phyloP scores from a whole-genome alignment of 2,329 filamentous ascomycete species.

The Xylaria sp. region DNA sequence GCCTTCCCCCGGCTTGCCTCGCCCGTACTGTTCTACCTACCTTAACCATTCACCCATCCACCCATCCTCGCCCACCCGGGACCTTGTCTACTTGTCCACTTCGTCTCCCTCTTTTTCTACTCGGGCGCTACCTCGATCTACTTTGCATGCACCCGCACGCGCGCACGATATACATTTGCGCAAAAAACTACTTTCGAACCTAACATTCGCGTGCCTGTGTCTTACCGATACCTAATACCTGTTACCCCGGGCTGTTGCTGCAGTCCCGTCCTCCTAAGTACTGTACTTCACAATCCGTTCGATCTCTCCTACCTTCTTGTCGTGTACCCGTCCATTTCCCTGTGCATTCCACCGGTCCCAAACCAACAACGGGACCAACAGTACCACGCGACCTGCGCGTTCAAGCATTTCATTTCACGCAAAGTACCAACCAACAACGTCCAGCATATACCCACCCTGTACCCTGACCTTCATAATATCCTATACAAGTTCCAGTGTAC shows the following conservation, averaged over 20 bases:
- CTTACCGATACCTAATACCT: slow-evolving; percentile 27
- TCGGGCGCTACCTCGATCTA: slow-evolving; percentile 40
- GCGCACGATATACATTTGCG: slow-evolving; percentile 34
- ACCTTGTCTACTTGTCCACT: slow-evolving; percentile 40
- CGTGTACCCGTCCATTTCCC: slow-evolving; percentile 33
- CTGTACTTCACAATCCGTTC: slow-evolving; percentile 25
- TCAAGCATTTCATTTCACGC: slow-evolving; percentile 21
- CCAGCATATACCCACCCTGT: slow-evolving; percentile 34
- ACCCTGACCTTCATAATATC: slow-evolving; percentile 29
- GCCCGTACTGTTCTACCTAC: slow-evolving; percentile 24
- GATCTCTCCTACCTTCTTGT: slow-evolving; percentile 28
- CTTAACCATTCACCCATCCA: slow-evolving; percentile 33
- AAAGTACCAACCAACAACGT: slow-evolving; percentile 35
- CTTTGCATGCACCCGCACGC: slow-evolving; percentile 39
- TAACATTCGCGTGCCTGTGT: slow-evolving; percentile 24
- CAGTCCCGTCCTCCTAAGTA: slow-evolving; percentile 26
- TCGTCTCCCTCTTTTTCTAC: slow-evolving; percentile 36
- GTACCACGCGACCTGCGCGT: slow-evolving; percentile 34
- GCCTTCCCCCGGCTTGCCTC: slow-evolving; percentile 29
- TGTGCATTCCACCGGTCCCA: slow-evolving; percentile 31
- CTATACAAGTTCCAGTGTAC: slow-evolving; percentile 37
- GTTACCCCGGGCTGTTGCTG: slow-evolving; percentile 6
- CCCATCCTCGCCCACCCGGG: slow-evolving; percentile 30
- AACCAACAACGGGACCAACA: slow-evolving; percentile 31
- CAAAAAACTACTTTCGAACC: slow-evolving; percentile 24